phyloP scores from a whole-genome alignment of 139 green algal species.

The Chlorella sp. region DNA sequence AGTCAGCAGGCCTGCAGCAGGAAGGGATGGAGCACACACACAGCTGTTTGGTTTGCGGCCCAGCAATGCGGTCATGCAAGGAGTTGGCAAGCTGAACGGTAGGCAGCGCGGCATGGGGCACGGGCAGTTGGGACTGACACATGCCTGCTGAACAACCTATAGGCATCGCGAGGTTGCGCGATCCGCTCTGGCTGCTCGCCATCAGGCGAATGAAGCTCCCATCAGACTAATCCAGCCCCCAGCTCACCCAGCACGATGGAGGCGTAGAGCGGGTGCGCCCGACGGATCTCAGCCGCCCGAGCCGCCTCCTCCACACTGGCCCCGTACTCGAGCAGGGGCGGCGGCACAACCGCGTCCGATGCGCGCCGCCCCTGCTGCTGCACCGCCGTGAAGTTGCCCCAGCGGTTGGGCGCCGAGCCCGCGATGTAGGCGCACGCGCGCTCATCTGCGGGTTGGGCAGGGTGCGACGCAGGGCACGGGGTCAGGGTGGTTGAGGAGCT shows the following conservation, averaged over 20 bases:
- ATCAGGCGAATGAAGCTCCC: neutral
- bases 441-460: slow-evolving; percentile 71
- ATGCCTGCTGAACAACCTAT: too few species aligned
- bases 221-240: neutral
- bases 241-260: slow-evolving; percentile 61
- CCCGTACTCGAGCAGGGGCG: slow-evolving; percentile 9
- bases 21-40: slow-evolving; percentile 45
- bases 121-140: too few species aligned
- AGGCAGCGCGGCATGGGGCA: too few species aligned
- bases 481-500: too few species aligned
- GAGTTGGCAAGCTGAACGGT: too few species aligned
- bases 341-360: slow-evolving; percentile 31
- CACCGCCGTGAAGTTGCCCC: slow-evolving; percentile 66
- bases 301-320: slow-evolving; percentile 29
- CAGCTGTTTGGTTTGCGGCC: too few species aligned
- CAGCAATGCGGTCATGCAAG: too few species aligned
- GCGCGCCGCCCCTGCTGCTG: slow-evolving; percentile 26
- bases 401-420: slow-evolving; percentile 85
- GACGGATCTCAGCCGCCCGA: slow-evolving; percentile 52
- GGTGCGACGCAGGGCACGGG: neutral
- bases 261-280: slow-evolving; percentile 89
- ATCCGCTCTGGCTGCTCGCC: too few species aligned
- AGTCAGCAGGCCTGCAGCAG: slow-evolving; percentile 65
- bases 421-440: slow-evolving; percentile 92
- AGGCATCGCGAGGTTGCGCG: too few species aligned